phyloP scores from a whole-genome alignment of 2,329 filamentous ascomycete species.

The Colletotrichum tropicicola region DNA sequence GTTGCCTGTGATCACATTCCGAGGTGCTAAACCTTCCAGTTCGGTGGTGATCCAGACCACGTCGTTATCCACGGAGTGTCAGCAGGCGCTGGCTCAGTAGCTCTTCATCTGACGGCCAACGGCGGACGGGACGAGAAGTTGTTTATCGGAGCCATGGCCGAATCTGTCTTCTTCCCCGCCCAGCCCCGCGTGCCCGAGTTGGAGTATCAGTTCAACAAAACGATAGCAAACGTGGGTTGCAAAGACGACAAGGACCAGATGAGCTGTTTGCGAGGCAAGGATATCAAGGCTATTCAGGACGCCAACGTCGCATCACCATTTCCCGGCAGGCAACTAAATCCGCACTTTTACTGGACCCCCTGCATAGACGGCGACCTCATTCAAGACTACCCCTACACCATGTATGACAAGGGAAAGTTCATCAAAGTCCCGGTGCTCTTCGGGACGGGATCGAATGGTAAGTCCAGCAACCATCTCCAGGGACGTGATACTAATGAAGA shows the following conservation, averaged over 20 bases:
- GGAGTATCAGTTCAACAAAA: slow-evolving; percentile 56
- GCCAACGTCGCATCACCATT: slow-evolving; percentile 52
- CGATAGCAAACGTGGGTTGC: slow-evolving; percentile 47
- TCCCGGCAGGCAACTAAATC: slow-evolving; percentile 41
- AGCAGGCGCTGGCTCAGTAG: slow-evolving; percentile 67
- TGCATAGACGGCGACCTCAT: slow-evolving; percentile 58
- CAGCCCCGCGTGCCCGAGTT: slow-evolving; percentile 54
- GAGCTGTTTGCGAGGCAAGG: slow-evolving; percentile 50
- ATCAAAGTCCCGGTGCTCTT: slow-evolving; percentile 54
- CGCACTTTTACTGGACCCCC: slow-evolving; percentile 61
- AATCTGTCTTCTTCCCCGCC: slow-evolving; percentile 60
- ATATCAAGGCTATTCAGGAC: slow-evolving; percentile 46
- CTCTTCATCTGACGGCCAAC: slow-evolving; percentile 58
- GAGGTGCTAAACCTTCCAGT: slow-evolving; percentile 39
- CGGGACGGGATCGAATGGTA: slow-evolving; percentile 54
- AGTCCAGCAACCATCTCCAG: slow-evolving; percentile 20
- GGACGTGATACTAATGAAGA: neutral
- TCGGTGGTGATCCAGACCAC: slow-evolving; percentile 66
- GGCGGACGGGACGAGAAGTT: slow-evolving; percentile 53
- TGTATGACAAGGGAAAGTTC: slow-evolving; percentile 51
- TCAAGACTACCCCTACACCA: slow-evolving; percentile 48
- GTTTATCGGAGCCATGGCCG: slow-evolving; percentile 55
- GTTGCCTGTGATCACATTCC: neutral
- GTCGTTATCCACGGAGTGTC: slow-evolving; percentile 71
- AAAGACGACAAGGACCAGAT: slow-evolving; percentile 41